Conservation (phyloP, 2,329 filamentous ascomycete genomes). For the Paecilomyces formosus region DNA sequence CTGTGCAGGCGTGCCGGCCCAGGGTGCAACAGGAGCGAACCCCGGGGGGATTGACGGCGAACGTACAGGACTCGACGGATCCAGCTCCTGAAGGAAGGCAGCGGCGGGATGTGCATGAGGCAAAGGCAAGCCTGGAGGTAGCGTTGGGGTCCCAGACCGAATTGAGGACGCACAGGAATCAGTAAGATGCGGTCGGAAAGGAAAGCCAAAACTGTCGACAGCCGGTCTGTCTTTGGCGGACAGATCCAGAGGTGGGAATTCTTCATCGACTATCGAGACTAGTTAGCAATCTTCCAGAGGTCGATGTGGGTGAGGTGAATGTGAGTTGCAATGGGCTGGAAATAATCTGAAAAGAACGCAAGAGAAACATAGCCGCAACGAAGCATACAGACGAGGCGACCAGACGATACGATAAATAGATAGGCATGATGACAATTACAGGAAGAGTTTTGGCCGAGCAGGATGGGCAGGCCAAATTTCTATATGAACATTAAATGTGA, state of each 20-base stretch:
- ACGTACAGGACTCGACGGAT: slow-evolving; percentile 21
- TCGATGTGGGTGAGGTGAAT: neutral
- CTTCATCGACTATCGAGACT: slow-evolving; percentile 33
- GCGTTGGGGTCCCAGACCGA: slow-evolving; percentile 30
- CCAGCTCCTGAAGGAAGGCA: slow-evolving; percentile 24
- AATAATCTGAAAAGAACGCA: slow-evolving; percentile 9
- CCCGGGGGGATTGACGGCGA: slow-evolving; percentile 15
- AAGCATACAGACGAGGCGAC: slow-evolving; percentile 11
- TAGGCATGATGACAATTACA: slow-evolving; percentile 27
- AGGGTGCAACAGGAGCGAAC: slow-evolving; percentile 15
- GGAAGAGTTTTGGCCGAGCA: slow-evolving; percentile 16
- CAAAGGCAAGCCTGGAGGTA: slow-evolving; percentile 35
- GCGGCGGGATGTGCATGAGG: slow-evolving; percentile 33
- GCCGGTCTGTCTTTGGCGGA: slow-evolving; percentile 27
- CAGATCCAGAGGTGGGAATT: slow-evolving; percentile 40
- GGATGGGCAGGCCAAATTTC: slow-evolving; percentile 24
- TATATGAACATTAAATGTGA: slow-evolving; percentile 38
- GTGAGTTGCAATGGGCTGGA: slow-evolving; percentile 4
- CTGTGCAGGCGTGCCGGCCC: slow-evolving; percentile 22
- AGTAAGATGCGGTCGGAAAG: slow-evolving; percentile 26
- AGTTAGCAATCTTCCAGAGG: slow-evolving; percentile 17
- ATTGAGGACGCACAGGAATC: slow-evolving; percentile 16
- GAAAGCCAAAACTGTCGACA: slow-evolving; percentile 28
- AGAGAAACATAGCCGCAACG: slow-evolving; percentile 11
- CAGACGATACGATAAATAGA: slow-evolving; percentile 21